Conservation (phyloP, 108 stramenopile genomes). For the Schizochytrium sp. region DNA sequence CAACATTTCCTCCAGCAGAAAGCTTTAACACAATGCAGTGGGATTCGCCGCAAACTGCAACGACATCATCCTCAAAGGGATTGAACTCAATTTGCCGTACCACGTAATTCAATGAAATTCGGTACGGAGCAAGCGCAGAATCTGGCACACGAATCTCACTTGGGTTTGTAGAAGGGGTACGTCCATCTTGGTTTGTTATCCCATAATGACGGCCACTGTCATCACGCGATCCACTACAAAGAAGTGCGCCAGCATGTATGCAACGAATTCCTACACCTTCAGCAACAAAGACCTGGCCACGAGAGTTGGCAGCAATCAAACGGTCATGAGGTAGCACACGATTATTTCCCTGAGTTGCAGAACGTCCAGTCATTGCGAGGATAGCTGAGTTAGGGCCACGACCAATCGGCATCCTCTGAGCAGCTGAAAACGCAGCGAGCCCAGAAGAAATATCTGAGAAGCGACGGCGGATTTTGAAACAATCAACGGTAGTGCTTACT, state of each 20-base stretch:
- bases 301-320: slow-evolving; percentile 17
- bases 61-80: neutral
- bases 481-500: neutral
- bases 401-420: neutral
- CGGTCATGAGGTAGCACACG: neutral
- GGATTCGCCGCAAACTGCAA: slow-evolving; percentile 11
- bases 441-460: neutral
- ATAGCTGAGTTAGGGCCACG: neutral
- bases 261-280: slow-evolving; percentile 25
- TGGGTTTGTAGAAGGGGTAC: too few species aligned
- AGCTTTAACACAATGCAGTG: slow-evolving; percentile 12
- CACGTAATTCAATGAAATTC: slow-evolving; percentile 12
- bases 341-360: neutral
- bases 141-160: neutral
- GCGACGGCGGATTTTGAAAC: neutral
- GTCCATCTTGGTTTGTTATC: too few species aligned
- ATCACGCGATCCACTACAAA: slow-evolving; percentile 11
- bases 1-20: neutral
- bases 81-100: slow-evolving; percentile 46
- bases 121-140: neutral
- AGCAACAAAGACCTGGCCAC: slow-evolving; percentile 47
- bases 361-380: neutral
- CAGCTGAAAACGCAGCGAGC: neutral
- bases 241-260: slow-evolving; percentile 32
- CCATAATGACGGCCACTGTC: neutral